Percentiles rank a stretch among this genome's conserved stretches.
Conservation (phyloP, 225 moss, liverwort and hornwort genomes). For the Polytrichum commune region DNA sequence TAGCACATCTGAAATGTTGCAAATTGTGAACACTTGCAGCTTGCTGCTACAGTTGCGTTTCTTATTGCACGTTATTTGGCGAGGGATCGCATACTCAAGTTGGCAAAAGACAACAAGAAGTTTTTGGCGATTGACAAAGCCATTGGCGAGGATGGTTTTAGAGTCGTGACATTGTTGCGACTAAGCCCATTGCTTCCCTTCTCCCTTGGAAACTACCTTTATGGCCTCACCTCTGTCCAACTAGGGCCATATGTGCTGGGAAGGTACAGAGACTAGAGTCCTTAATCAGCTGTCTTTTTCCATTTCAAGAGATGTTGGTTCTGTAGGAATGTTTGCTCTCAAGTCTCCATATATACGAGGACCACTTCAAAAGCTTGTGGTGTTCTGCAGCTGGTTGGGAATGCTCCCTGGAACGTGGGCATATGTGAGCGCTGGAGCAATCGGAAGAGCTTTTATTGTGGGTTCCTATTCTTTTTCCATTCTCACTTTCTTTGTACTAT, state of each 20-base stretch:
- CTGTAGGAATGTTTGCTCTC: too few species aligned
- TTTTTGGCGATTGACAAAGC: conserved; percentile 94
- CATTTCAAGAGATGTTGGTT: too few species aligned
- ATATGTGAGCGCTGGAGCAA: conserved; percentile 92
- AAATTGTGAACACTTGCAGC: conserved; percentile 34
- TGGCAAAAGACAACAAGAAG: conserved; percentile 71
- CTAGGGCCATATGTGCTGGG: conserved; percentile 86
- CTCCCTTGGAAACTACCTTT: conserved; percentile 90
- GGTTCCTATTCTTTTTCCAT: conserved; percentile 18
- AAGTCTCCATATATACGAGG: too few species aligned
- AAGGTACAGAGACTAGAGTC: conserved; percentile 41
- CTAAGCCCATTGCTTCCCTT: conserved; percentile 95
- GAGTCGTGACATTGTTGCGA: conserved; percentile 86
- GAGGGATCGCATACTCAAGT: conserved; percentile 67
- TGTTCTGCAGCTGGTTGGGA: conserved; percentile 79
- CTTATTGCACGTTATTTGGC: conserved; percentile 85
- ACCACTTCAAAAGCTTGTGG: too few species aligned
- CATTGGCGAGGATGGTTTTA: conserved; percentile 90
- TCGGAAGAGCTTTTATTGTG: conserved; percentile 84
- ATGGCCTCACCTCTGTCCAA: conserved; percentile 89
- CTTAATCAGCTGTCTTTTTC: too few species aligned
- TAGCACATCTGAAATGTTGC: too few species aligned
- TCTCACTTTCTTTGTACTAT: neutral
- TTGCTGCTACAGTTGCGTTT: conserved; percentile 85
- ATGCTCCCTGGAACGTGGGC: conserved; percentile 99